Conservation (phyloP, 345 rosid genomes). For the Turritis glabra region DNA sequence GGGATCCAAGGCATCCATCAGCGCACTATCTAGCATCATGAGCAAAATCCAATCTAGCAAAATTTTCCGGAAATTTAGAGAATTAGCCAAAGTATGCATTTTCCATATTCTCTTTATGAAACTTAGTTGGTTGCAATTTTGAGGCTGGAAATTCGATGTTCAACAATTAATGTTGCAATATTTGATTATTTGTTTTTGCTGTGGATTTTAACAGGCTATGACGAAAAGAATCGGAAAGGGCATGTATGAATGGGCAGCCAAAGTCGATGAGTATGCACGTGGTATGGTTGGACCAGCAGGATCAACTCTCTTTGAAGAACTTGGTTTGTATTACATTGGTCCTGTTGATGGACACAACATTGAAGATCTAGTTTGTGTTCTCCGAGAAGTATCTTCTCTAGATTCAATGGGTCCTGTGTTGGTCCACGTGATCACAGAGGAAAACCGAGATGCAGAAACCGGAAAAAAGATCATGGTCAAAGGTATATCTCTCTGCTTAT, state of each 20-base stretch:
- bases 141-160: neutral
- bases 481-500: constrained; percentile 39
- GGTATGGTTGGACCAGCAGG: constrained; percentile 95
- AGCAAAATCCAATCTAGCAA: constrained; percentile 90
- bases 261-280: constrained; percentile 96
- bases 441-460: constrained; percentile 43
- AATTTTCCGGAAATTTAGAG: constrained; percentile 78
- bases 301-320: constrained; percentile 92
- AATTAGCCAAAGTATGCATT: constrained; percentile 75
- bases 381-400: constrained; percentile 77
- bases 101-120: neutral
- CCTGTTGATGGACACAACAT: constrained; percentile 94
- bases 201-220: constrained; percentile 52
- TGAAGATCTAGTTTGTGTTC: constrained; percentile 77
- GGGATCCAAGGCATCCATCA: constrained; percentile 73
- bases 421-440: constrained; percentile 88
- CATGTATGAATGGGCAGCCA: constrained; percentile 92
- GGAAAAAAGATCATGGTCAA: constrained; percentile 39
- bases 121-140: neutral
- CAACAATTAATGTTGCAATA: neutral
- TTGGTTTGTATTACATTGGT: constrained; percentile 87
- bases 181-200: neutral
- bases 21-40: constrained; percentile 74
- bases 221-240: constrained; percentile 83
- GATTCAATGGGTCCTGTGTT: constrained; percentile 93